phyloP scores from a whole-genome alignment of 2,329 filamentous ascomycete genomes.

The Beauveria bassiana region DNA sequence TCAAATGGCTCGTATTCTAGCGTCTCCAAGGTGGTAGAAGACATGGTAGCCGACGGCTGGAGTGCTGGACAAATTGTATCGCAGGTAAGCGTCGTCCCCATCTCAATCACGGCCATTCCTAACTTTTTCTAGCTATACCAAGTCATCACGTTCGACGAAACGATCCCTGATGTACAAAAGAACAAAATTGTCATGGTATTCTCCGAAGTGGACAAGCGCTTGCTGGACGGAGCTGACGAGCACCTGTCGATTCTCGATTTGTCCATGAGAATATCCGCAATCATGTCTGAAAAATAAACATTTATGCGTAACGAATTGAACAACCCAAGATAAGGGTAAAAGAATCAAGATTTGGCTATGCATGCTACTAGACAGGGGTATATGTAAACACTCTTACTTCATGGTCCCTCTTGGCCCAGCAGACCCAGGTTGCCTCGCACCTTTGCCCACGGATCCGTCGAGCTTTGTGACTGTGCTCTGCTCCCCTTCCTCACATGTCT shows the following conservation, averaged over 20 bases:
- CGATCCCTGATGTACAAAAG: constrained; percentile 77
- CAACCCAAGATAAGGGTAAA: neutral
- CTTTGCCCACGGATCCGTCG: constrained; percentile 40
- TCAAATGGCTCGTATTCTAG: constrained; percentile 60
- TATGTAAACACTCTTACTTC: constrained; percentile 12
- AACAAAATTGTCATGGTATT: constrained; percentile 84
- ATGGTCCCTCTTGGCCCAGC: constrained; percentile 29
- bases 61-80: constrained; percentile 81
- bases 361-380: constrained; percentile 6
- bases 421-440: constrained; percentile 48
- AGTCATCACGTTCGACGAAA: constrained; percentile 73
- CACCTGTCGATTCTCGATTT: constrained; percentile 86
- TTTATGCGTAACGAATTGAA: neutral
- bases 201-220: constrained; percentile 86
- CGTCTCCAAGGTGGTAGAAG: constrained; percentile 73
- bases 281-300: constrained; percentile 45
- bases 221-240: constrained; percentile 93
- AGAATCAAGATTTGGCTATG: constrained; percentile 1
- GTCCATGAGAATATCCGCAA: constrained; percentile 68
- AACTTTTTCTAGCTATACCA: constrained; percentile 60
- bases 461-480: constrained; percentile 17
- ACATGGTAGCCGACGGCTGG: constrained; percentile 95
- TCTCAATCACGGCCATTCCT: constrained; percentile 10
- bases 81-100: constrained; percentile 48
- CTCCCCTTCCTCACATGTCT: constrained; percentile 18